phyloP scores from a whole-genome alignment of 495 filamentous ascomycete genomes.

The Corynascus novoguineensis region DNA sequence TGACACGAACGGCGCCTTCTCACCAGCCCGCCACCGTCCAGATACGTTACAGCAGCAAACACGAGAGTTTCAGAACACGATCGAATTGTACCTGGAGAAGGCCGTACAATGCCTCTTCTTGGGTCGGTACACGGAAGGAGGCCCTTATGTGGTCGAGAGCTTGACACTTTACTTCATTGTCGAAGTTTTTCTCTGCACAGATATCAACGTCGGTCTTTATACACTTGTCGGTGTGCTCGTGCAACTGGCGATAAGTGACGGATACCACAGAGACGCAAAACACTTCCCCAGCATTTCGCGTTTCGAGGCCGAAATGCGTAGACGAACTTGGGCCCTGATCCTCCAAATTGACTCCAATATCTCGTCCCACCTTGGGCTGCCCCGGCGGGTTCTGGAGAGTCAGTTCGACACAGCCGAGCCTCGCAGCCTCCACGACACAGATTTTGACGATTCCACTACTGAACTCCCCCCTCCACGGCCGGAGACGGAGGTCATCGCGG shows the following conservation, averaged over 20 bases:
- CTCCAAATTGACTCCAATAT: not conserved
- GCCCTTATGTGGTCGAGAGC: not conserved
- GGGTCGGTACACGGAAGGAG: not conserved
- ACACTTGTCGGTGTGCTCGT: not conserved
- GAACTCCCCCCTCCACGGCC: not conserved
- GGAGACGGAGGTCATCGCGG: not conserved
- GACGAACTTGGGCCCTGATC: not conserved
- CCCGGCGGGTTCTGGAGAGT: not conserved
- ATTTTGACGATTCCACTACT: not conserved
- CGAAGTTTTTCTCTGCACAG: not conserved
- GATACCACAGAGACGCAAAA: not conserved
- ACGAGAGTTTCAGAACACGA: not conserved
- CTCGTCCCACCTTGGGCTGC: not conserved
- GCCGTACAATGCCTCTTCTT: not conserved
- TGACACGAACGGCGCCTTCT: too few species aligned
- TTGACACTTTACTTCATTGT: not conserved
- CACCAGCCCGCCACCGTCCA: too few species aligned
- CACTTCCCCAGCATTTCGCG: not conserved
- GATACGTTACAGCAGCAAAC: too few species aligned
- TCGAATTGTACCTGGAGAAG: too few species aligned
- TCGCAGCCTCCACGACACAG: not conserved
- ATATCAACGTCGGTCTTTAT: not conserved
- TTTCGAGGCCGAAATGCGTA: not conserved
- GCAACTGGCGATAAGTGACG: not conserved
- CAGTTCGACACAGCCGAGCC: not conserved